A percentile compares a stretch with the other conserved stretches of the same genome.
Conservation (phyloP, 2,329 filamentous ascomycete species). For the Pestalotiopsis sp. region DNA sequence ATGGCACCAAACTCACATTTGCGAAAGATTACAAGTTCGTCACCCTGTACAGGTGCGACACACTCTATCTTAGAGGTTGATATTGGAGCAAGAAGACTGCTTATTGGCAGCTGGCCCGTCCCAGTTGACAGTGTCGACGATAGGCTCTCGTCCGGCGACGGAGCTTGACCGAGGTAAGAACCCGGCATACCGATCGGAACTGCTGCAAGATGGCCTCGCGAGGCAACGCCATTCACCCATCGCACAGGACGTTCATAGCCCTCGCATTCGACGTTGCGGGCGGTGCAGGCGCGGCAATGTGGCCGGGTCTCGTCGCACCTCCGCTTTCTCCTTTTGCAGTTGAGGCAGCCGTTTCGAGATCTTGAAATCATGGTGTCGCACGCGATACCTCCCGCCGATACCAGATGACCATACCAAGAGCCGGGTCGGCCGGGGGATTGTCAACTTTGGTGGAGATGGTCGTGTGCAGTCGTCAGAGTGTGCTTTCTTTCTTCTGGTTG, state of each 20-base stretch:
- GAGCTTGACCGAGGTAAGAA: background rate
- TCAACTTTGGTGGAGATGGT: background rate
- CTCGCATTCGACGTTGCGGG: constrained; percentile 16
- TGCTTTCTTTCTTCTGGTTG: background rate
- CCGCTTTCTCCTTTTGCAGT: constrained; percentile 33
- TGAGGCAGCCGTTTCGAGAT: constrained; percentile 23
- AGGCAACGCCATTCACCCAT: constrained; percentile 22
- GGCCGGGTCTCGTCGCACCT: constrained; percentile 34
- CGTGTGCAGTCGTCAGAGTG: background rate
- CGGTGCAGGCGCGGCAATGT: constrained; percentile 22
- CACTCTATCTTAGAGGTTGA: background rate
- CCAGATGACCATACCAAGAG: background rate
- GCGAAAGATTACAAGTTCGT: background rate
- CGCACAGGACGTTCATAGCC: constrained; percentile 20
- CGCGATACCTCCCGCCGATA: constrained; percentile 18
- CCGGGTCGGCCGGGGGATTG: background rate
- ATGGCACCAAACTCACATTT: background rate
- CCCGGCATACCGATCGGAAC: constrained; percentile 16
- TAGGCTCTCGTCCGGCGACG: background rate
- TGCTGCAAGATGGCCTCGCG: constrained; percentile 20
- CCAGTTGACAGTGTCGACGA: background rate
- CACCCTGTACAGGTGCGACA: background rate
- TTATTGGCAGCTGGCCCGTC: background rate
- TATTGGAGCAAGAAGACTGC: background rate
- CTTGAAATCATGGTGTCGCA: constrained; percentile 17